Percentiles rank a stretch among this genome's conserved stretches.
Evolutionary conservation across 352 stramenopile species (phyloP).

Genomic region (Globisporangium parvum): DNA sequence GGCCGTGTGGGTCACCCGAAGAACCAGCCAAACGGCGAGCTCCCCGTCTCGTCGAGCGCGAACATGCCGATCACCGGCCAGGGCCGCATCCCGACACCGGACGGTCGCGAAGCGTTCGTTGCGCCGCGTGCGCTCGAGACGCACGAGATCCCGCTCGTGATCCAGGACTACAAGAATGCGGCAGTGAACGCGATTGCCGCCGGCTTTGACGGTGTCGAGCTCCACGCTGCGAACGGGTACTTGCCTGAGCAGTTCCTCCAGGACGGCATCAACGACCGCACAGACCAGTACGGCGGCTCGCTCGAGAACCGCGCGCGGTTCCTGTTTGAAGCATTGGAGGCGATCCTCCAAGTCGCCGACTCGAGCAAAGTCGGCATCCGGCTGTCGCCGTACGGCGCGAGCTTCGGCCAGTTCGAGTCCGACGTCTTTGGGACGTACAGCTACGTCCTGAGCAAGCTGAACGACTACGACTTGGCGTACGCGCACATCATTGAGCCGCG

Average conservation of each 20-base stretch:
- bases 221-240: constrained; percentile 91
- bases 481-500: constrained; percentile 54
- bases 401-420: constrained; percentile 41
- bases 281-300: constrained; percentile 82
- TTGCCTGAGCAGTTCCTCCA: constrained; percentile 90
- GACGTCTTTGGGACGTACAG: constrained; percentile 42
- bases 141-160: constrained; percentile 53
- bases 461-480: constrained; percentile 54
- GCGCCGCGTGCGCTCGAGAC: constrained; percentile 43
- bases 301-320: constrained; percentile 83
- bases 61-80: constrained; percentile 8
- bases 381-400: constrained; percentile 38
- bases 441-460: constrained; percentile 48
- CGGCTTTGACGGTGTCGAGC: constrained; percentile 88
- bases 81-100: constrained; percentile 14
- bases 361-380: constrained; percentile 38
- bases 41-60: constrained; percentile 28
- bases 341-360: constrained; percentile 29
- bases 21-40: constrained; percentile 29
- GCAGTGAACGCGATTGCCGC: constrained; percentile 62
- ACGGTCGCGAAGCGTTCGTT: constrained; percentile 20
- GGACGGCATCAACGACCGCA: constrained; percentile 74
- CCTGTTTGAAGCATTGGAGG: constrained; percentile 67
- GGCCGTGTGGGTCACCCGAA: constrained; percentile 44
- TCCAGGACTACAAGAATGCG: constrained; percentile 59